These are phyloP conservation scores for Fusarium coffeatum DNA, from an alignment of 2,329 filamentous ascomycete species.

Conservation along the genomic window DNA sequence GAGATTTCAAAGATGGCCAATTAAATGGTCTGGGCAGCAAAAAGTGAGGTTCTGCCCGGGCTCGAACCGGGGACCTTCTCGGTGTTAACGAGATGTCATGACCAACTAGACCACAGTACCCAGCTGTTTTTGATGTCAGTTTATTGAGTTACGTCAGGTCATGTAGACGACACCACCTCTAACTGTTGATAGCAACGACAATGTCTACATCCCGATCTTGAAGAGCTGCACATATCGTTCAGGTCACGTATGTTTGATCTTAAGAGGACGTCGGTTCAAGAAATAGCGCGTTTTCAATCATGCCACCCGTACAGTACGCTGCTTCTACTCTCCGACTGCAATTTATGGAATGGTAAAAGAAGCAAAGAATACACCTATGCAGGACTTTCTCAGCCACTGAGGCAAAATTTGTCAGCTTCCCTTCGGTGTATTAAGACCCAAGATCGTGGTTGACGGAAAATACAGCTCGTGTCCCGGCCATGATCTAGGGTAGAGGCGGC, in stretches of 20 bases:
- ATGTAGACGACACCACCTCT: too few species aligned
- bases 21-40: not conserved
- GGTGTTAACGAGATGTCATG: not conserved
- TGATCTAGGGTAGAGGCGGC: not conserved
- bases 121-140: not conserved
- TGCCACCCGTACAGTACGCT: too few species aligned
- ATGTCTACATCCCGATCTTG: fast-evolving
- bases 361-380: not conserved
- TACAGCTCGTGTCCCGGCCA: not conserved
- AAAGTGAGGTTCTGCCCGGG: not conserved
- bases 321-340: not conserved
- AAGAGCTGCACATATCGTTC: not conserved
- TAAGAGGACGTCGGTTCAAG: too few species aligned
- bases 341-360: not conserved
- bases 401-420: too few species aligned
- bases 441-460: not conserved
- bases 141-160: fast-evolving
- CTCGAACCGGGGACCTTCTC: not conserved
- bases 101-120: not conserved
- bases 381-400: fast-evolving
- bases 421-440: too few species aligned
- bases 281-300: too few species aligned
- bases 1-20: too few species aligned
- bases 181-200: not conserved
- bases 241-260: fast-evolving